These are phyloP conservation scores for Epithemia pelagica DNA, from an alignment of 108 stramenopile species.

Conservation along the genomic window DNA sequence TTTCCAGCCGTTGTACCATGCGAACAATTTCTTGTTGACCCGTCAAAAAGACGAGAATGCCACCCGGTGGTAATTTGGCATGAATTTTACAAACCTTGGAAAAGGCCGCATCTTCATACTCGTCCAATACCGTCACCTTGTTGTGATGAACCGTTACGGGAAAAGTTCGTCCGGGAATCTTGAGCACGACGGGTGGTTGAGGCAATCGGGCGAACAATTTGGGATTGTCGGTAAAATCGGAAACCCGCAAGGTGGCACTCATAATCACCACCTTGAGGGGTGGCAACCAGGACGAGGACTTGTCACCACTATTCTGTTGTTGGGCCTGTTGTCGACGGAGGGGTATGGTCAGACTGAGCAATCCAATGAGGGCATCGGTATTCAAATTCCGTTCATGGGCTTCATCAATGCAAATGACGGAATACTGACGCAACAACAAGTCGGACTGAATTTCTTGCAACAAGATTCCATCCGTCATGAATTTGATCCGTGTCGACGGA, in stretches of 20 bases:
- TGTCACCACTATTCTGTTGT: constrained; percentile 31
- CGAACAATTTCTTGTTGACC: constrained; percentile 92
- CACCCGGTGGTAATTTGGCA: constrained; percentile 82
- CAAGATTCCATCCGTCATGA: constrained; percentile 99
- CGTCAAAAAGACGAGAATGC: constrained; percentile 95
- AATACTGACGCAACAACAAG: constrained; percentile 88
- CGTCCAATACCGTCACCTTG: constrained; percentile 88
- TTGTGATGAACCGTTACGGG: constrained; percentile 96
- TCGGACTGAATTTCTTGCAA: constrained; percentile 90
- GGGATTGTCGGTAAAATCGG: constrained; percentile 86
- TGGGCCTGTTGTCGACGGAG: constrained; percentile 67
- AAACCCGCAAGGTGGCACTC: constrained; percentile 95
- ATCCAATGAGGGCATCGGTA: constrained; percentile 95
- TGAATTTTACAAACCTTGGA: constrained; percentile 88
- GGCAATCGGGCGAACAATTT: constrained; percentile 50
- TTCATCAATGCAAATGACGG: constrained; percentile 89
- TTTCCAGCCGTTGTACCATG: constrained; percentile 64
- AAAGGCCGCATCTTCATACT: constrained; percentile 80
- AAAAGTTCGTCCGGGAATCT: constrained; percentile 85
- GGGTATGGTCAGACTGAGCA: constrained; percentile 81
- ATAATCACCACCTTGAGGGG: constrained; percentile 94
- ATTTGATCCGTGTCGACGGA: constrained; percentile 77
- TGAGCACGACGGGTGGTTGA: constrained; percentile 62
- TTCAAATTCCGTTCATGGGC: constrained; percentile 93
- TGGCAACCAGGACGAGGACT: too few species aligned